Conservation (phyloP, 345 rosid genomes). For the Pistacia atlantica region DNA sequence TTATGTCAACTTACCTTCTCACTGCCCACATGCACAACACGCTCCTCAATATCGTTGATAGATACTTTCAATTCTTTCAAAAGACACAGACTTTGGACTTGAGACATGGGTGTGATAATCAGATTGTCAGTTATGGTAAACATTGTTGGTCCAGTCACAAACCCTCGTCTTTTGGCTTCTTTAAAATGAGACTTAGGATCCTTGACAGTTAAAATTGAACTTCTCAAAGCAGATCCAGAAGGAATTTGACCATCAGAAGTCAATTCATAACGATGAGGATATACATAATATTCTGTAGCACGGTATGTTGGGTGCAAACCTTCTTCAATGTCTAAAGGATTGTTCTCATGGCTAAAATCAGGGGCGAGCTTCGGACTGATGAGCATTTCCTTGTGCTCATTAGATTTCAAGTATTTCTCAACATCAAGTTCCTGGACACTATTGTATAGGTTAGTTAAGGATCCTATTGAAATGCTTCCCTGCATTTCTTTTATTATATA, state of each 20-base stretch:
- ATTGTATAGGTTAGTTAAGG: conserved; percentile 15
- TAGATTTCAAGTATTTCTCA: conserved; percentile 10
- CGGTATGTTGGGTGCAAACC: background rate
- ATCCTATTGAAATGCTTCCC: background rate
- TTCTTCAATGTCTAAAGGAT: conserved; percentile 15
- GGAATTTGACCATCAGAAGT: background rate
- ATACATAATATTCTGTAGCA: background rate
- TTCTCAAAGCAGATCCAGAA: fast-evolving
- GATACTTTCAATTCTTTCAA: conserved; percentile 18
- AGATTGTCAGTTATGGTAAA: conserved; percentile 27
- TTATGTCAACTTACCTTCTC: conserved; percentile 17
- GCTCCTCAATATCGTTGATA: conserved; percentile 23
- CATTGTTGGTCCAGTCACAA: conserved; percentile 1
- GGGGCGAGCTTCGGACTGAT: conserved; percentile 21
- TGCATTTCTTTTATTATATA: conserved; percentile 14
- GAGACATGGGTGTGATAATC: conserved; percentile 17
- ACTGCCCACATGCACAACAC: conserved; percentile 3
- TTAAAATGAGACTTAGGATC: conserved; percentile 13
- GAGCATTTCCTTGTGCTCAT: conserved; percentile 5
- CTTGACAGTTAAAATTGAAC: background rate
- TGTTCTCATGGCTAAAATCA: conserved; percentile 12
- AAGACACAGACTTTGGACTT: background rate
- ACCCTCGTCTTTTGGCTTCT: conserved; percentile 14
- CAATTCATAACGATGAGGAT: background rate
- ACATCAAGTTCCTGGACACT: conserved; percentile 16